Evolutionary conservation across 495 filamentous ascomycete species (phyloP), one percentile per base, ranked within the genome.

Genomic region (Bathelium albidoporum): DNA sequence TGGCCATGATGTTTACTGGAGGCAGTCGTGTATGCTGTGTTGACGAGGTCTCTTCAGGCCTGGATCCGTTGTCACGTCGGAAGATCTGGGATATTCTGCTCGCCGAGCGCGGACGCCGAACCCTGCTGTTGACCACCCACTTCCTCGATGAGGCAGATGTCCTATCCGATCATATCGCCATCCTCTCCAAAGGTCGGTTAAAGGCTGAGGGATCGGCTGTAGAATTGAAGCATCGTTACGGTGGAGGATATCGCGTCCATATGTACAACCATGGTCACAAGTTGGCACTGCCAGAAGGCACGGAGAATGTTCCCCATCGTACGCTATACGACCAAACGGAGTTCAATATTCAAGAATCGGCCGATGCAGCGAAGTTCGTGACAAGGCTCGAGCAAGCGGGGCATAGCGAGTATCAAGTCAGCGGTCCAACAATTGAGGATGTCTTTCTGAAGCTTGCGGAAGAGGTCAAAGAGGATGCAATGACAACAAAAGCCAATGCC

Each of bases 1-100:
- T 96, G 11, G 86, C 87, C n/a, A 91, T 93, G 83, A 95, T 94
- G 89, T 83, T 96, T 60, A 91, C 89, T 28, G 91, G 91, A 43
- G 91, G 89, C 20, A 89, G 85, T 64, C 82, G 80, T 18, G 84
- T 96, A 7, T 96, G 91, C 73, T 91, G 89, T 72, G 86, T 96
- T 9, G 91, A 96, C 70, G 91, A 96, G 70, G 89, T 93, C 3
- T 89, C 85, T 16, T 87, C 83, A 59, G 91, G 91, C 5, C 76
- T 96, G 11, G 91, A 96, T 69, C 90, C 91, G 0, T 78, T 96
- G 16, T 87, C 83, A 44, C 77, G 91, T 18, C 76, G 89, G 11
- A 95, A 91, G 73, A 87, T 95, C 60, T 96, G 91, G 91, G 88
- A 93, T 66, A 96, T 96, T 61, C 74, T 96, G 20, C 76, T 95